Conservation (phyloP, 2,329 filamentous ascomycete species). For the Thermochaetoides dissita region DNA sequence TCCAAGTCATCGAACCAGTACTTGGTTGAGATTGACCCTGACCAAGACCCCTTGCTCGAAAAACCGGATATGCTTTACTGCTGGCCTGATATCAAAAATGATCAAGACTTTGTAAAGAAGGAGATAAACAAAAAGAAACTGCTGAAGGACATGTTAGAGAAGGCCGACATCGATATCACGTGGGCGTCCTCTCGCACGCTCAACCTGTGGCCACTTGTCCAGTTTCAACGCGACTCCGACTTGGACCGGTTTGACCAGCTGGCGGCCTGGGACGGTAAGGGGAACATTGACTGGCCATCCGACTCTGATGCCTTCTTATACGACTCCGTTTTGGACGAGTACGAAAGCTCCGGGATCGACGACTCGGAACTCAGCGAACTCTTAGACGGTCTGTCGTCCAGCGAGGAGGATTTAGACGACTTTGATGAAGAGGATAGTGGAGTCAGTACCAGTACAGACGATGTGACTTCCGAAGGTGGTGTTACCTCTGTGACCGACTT, state of each 20-base stretch:
- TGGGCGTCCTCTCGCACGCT: background rate
- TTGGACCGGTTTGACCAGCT: background rate
- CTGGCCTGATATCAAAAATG: constrained; percentile 18
- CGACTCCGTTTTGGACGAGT: constrained; percentile 8
- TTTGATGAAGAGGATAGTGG: constrained; percentile 3
- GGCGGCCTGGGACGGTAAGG: background rate
- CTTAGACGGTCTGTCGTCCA: background rate
- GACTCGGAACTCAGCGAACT: constrained; percentile 9
- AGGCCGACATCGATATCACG: background rate
- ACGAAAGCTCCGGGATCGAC: constrained; percentile 13
- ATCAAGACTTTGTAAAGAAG: constrained; percentile 1
- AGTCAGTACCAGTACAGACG: constrained; percentile 1
- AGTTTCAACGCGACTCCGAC: constrained; percentile 2
- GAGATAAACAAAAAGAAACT: background rate
- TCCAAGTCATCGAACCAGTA: background rate
- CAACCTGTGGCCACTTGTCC: constrained; percentile 3
- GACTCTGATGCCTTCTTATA: background rate
- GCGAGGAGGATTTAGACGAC: constrained; percentile 4
- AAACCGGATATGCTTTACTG: constrained; percentile 13
- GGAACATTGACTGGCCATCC: background rate
- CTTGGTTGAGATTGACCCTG: no score
- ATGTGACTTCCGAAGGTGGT: background rate
- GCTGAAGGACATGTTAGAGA: background rate
- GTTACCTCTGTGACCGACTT: background rate
- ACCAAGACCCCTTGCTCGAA: no score